phyloP scores from a whole-genome alignment of 257 asterid species.

The Ocimum tenuiflorum region DNA sequence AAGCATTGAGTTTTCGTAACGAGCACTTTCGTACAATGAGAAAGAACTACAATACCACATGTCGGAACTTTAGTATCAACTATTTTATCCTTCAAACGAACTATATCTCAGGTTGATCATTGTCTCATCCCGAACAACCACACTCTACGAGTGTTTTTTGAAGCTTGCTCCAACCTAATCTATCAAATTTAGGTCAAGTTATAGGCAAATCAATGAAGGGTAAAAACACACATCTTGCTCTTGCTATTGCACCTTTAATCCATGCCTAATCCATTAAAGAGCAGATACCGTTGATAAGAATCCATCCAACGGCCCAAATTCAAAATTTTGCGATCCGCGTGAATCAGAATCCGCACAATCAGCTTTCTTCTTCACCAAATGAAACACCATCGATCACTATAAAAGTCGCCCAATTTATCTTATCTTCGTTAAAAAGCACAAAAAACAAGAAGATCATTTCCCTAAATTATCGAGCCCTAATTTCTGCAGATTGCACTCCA shows the following conservation, averaged over 20 bases:
- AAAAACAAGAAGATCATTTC: neutral
- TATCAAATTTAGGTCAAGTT: conserved; percentile 24
- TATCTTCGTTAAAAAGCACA: neutral
- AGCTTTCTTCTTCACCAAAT: conserved; percentile 5
- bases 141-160: conserved; percentile 30
- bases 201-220: conserved; percentile 31
- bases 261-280: conserved; percentile 12
- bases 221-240: conserved; percentile 49
- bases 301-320: conserved; percentile 30
- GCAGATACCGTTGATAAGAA: conserved; percentile 27
- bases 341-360: conserved; percentile 23
- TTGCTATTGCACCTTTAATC: conserved; percentile 22
- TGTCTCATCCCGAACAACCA: neutral
- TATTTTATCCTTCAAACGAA: conserved; percentile 25
- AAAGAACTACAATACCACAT: conserved; percentile 27
- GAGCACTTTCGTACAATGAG: conserved; percentile 25
- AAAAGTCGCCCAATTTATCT: conserved; percentile 15
- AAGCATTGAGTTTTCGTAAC: neutral
- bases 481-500: neutral
- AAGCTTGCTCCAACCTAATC: conserved; percentile 24
- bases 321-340: conserved; percentile 37
- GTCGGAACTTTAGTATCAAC: conserved; percentile 25
- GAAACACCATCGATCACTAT: conserved; percentile 21
- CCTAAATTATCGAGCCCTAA: conserved; percentile 2
- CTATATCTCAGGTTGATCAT: conserved; percentile 26